Evolutionary conservation across 2,329 filamentous ascomycete genomes (phyloP), one percentile per base, ranked within the genome.

Genomic region (Hypoxylon sp.): DNA sequence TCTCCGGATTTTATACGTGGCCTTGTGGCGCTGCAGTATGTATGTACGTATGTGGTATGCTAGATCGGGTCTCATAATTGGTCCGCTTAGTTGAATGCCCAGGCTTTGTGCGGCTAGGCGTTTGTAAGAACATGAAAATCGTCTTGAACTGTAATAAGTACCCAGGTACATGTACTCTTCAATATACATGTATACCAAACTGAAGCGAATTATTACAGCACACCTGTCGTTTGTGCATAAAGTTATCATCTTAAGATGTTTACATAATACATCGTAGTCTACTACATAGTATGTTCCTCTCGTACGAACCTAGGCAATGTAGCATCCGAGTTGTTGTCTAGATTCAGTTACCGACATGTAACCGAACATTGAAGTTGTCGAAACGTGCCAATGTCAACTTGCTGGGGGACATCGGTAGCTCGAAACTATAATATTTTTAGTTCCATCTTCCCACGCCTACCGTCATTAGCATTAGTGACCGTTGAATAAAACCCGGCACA

Each of bases 41-140:
- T n/a, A n/a, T n/a, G n/a, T n/a, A n/a, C n/a, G n/a, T n/a, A n/a
- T n/a, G 32, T 56, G 34, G 8, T 21, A 56, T 52, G 56, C 37
- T 55, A 63, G 64, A 67, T 67, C 59, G 34, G 55, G 23, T 37
- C 29, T 58, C 48, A 45, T 58, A 54, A 43, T 66, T 66, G 63
- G 59, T 29, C 43, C 29, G 37, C 37, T 58, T 63, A 30, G n/a
- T 50, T 27, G 9, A 61, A 61, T 58, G 61, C 56, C 56, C 52
- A 53, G 41, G 32, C 37, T 48, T 55, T 58, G 34, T 41, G 37
- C 16, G 7, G 16, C 29, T 39, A 56, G 41, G 39, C n/a, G 27
- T 43, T 41, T 46, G 37, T 41, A 41, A 11, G 4, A 5, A 16
- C 16, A 8, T 41, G 37, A 41, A 19, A 41, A 41, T n/a, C n/a